Evolutionary conservation across 257 asterid species (phyloP).

Genomic region (Echites panduratus): DNA sequence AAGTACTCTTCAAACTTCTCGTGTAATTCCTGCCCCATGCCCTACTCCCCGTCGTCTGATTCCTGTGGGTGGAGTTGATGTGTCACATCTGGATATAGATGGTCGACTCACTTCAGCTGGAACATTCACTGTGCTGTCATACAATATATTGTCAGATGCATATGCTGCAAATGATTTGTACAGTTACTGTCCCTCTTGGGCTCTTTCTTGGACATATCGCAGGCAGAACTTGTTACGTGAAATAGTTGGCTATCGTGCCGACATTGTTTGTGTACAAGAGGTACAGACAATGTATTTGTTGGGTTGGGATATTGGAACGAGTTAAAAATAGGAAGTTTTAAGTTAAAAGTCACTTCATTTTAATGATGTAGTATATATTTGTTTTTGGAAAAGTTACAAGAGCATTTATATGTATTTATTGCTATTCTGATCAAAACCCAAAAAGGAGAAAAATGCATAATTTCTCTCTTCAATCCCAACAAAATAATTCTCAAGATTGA

Average conservation of each 20-base stretch:
- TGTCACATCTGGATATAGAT: slow-evolving; percentile 55
- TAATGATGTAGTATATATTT: neutral
- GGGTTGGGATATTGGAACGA: neutral
- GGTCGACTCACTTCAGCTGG: slow-evolving; percentile 52
- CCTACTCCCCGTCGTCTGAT: slow-evolving; percentile 85
- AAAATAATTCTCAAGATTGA: neutral
- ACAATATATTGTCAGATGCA: slow-evolving; percentile 74
- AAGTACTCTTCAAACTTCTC: slow-evolving; percentile 64
- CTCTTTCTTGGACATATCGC: slow-evolving; percentile 97
- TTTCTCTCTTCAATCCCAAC: too few species aligned
- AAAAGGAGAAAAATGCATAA: too few species aligned
- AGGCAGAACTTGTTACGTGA: slow-evolving; percentile 88
- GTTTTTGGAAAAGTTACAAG: neutral
- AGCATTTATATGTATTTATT: neutral
- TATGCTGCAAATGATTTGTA: slow-evolving; percentile 68
- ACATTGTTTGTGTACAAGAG: slow-evolving; percentile 98
- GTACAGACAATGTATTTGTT: slow-evolving; percentile 26
- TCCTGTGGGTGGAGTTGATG: slow-evolving; percentile 59
- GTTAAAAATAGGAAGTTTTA: neutral
- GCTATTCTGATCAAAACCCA: neutral
- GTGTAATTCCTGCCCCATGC: slow-evolving; percentile 95
- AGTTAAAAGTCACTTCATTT: neutral
- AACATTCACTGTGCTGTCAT: slow-evolving; percentile 90
- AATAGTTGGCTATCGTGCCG: slow-evolving; percentile 86
- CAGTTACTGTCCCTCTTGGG: slow-evolving; percentile 96